Conservation (phyloP, 441 rosid species). For the Jatropha multifida region DNA sequence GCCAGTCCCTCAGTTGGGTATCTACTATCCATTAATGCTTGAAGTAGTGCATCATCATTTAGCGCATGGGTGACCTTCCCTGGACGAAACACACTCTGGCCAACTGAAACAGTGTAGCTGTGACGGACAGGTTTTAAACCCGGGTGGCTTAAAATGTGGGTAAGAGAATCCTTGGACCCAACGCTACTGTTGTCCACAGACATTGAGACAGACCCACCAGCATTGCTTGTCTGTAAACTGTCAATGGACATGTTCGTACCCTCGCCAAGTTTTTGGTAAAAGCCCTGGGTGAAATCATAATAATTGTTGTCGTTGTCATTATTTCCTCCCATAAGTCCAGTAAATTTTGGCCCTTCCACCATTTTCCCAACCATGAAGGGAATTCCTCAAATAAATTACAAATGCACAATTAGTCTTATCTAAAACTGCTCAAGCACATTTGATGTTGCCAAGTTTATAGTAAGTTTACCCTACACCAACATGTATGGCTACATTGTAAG, state of each 20-base stretch:
- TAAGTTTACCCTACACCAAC: conserved; percentile 21
- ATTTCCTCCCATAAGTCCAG: conserved; percentile 48
- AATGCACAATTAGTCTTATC: conserved; percentile 19
- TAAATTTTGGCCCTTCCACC: conserved; percentile 72
- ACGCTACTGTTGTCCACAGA: conserved; percentile 87
- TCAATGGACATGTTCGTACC: conserved; percentile 91
- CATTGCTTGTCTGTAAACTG: conserved; percentile 81
- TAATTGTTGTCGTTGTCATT: conserved; percentile 55
- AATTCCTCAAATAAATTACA: conserved; percentile 13
- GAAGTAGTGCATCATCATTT: conserved; percentile 82
- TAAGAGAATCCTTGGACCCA: conserved; percentile 82
- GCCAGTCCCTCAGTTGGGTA: conserved; percentile 62
- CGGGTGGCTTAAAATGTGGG: conserved; percentile 82
- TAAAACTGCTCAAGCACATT: conserved; percentile 27
- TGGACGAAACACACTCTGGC: conserved; percentile 71
- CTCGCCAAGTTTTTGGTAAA: conserved; percentile 79
- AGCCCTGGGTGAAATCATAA: conserved; percentile 77
- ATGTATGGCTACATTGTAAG: neutral
- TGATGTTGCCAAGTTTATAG: conserved; percentile 16
- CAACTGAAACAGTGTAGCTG: conserved; percentile 49
- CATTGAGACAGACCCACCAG: conserved; percentile 90
- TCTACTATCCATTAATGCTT: conserved; percentile 70
- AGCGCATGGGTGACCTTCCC: conserved; percentile 75
- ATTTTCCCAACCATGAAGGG: conserved; percentile 53
- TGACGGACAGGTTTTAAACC: conserved; percentile 64